Evolutionary conservation across 1,139 yeast species (phyloP).

Genomic region (Kodamaea fungicola): DNA sequence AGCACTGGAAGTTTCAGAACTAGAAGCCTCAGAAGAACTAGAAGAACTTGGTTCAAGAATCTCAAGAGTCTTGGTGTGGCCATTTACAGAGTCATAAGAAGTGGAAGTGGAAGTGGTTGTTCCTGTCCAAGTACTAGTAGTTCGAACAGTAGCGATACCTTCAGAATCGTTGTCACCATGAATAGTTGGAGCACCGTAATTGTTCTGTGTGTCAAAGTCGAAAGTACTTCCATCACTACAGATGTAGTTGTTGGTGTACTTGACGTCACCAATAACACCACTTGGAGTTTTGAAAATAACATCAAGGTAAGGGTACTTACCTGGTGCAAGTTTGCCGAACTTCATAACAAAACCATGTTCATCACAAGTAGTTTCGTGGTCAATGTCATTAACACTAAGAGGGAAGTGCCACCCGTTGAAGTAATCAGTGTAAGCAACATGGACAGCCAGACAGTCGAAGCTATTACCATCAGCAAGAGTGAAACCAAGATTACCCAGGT

Average conservation of each 20-base stretch:
- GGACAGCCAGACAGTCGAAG: constrained; percentile 20
- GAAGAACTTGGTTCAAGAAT: too few relatives aligned
- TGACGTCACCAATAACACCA: constrained; percentile 1
- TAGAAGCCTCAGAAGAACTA: too few relatives aligned
- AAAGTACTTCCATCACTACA: constrained; percentile 7
- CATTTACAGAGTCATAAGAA: too few relatives aligned
- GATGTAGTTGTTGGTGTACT: constrained; percentile 3
- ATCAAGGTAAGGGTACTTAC: constrained; percentile 27
- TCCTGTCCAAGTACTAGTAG: constrained; percentile 9
- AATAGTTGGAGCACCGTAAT: constrained; percentile 10
- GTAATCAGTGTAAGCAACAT: constrained; percentile 18
- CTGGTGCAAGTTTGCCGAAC: constrained; percentile 25
- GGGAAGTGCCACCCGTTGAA: constrained; percentile 23
- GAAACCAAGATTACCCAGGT: constrained; percentile 22
- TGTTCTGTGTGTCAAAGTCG: constrained; percentile 9
- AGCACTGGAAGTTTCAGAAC: too few relatives aligned
- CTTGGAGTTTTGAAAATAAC: constrained; percentile 1
- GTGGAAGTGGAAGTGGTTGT: constrained; percentile 5
- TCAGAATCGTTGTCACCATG: constrained; percentile 1
- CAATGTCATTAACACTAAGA: constrained; percentile 8
- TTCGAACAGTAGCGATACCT: constrained; percentile 11
- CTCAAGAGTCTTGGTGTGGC: too few relatives aligned
- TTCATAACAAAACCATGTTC: constrained; percentile 6
- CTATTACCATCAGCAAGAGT: constrained; percentile 4
- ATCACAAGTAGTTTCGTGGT: constrained; percentile 5